Conservation (phyloP, 2,329 filamentous ascomycete genomes). For the Ophiostoma pallidulum region DNA sequence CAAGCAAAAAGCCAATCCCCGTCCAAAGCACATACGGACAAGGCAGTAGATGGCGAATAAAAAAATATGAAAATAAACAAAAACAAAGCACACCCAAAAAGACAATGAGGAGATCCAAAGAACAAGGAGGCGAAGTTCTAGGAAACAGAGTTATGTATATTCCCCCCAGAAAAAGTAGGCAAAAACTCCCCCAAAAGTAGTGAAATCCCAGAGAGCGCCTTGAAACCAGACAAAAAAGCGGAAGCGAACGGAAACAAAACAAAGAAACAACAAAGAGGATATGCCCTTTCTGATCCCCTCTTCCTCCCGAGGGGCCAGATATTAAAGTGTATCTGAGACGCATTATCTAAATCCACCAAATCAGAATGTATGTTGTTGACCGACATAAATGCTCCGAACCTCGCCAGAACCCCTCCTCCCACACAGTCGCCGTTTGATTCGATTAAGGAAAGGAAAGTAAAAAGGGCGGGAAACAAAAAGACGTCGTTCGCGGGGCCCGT, state of each 20-base stretch:
- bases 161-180: background rate
- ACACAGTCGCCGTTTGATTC: no score
- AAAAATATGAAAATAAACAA: background rate
- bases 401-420: background rate
- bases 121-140: no score
- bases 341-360: constrained; percentile 7
- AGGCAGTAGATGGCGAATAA: background rate
- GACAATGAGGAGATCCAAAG: no score
- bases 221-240: background rate
- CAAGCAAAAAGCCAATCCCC: no score
- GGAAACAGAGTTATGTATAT: no score
- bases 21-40: no score
- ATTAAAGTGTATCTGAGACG: constrained; percentile 11
- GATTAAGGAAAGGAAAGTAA: background rate
- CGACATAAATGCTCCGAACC: constrained; percentile 5
- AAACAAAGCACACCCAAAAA: background rate
- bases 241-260: background rate
- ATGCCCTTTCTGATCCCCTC: constrained; percentile 1
- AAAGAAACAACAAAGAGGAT: constrained; percentile 2
- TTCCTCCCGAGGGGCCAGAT: constrained; percentile 3
- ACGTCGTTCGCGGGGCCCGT: background rate
- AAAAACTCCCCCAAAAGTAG: background rate
- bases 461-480: background rate
- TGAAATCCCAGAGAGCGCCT: no score
- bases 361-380: constrained; percentile 3